Evolutionary conservation across 2,329 filamentous ascomycete species (phyloP).

Genomic region (Ustulina deusta): DNA sequence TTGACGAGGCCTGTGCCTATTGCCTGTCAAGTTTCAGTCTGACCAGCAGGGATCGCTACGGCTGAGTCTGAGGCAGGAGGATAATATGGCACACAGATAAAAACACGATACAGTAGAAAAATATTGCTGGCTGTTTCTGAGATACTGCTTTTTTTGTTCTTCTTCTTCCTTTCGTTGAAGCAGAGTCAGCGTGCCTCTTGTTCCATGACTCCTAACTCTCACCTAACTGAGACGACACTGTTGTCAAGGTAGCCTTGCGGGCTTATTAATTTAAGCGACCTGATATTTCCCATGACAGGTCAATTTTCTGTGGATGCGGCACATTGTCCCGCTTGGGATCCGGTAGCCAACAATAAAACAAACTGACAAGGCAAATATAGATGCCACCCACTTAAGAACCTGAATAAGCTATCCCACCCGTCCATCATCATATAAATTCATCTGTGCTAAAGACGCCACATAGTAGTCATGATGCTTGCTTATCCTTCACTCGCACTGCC

Average conservation of each 20-base stretch:
- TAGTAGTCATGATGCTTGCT: neutral
- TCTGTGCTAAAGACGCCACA: neutral
- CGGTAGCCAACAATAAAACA: neutral
- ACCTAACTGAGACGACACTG: no score
- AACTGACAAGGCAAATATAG: neutral
- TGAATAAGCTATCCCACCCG: neutral
- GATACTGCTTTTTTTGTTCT: neutral
- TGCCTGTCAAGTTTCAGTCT: neutral
- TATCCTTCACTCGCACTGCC: neutral
- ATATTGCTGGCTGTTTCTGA: neutral
- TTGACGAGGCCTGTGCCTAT: neutral
- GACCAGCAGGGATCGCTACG: slow-evolving; percentile 2
- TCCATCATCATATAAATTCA: neutral
- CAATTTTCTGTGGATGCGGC: no score
- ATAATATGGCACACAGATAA: neutral
- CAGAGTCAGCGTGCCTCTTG: no score
- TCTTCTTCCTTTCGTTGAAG: no score
- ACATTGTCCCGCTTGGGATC: no score
- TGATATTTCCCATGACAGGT: no score
- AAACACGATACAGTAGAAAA: neutral
- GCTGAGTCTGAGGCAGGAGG: neutral
- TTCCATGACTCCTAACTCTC: no score
- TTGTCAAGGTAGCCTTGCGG: no score
- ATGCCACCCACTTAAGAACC: neutral
- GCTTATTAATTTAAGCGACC: no score